Percentiles rank a stretch among this genome's conserved stretches.
phyloP scores from a whole-genome alignment of 768 basidiomycete genomes.

The Candolleomyces eurysporus region DNA sequence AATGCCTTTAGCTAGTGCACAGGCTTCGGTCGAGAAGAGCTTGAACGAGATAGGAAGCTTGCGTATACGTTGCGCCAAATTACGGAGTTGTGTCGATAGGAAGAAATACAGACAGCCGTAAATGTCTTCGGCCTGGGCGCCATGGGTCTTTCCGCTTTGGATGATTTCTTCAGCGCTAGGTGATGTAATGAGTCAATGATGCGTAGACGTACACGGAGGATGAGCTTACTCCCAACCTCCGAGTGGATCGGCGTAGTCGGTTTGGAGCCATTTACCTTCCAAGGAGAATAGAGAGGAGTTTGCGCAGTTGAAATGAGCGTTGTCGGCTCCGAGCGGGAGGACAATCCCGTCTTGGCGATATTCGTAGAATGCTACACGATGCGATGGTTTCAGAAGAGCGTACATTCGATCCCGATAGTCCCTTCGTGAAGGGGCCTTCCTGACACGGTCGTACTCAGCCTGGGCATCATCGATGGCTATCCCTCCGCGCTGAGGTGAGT shows the following conservation, averaged over 20 bases:
- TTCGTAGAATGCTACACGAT: constrained; percentile 41
- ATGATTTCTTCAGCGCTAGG: constrained; percentile 32
- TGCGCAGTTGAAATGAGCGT: constrained; percentile 36
- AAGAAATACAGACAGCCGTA: constrained; percentile 52
- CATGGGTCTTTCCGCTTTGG: constrained; percentile 31
- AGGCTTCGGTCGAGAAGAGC: constrained; percentile 30
- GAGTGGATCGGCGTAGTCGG: constrained; percentile 40
- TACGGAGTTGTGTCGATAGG: constrained; percentile 36
- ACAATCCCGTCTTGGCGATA: constrained; percentile 42
- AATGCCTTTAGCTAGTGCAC: constrained; percentile 26
- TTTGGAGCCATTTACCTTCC: constrained; percentile 35
- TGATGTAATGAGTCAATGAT: not conserved
- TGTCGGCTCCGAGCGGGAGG: constrained; percentile 45
- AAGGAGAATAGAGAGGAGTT: constrained; percentile 41
- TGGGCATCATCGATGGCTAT: constrained; percentile 21
- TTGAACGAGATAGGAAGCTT: constrained; percentile 31
- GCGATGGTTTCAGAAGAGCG: constrained; percentile 34
- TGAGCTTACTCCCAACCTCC: constrained; percentile 41
- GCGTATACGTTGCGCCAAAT: constrained; percentile 34
- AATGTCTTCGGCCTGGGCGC: constrained; percentile 40
- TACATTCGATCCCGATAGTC: constrained; percentile 42
- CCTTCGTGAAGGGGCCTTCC: constrained; percentile 30
- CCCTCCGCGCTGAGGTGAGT: not conserved
- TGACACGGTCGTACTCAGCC: constrained; percentile 30
- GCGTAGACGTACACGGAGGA: not conserved